Conservation (phyloP, 176 grass and related monocot species). For the Microstegium vimineum region DNA sequence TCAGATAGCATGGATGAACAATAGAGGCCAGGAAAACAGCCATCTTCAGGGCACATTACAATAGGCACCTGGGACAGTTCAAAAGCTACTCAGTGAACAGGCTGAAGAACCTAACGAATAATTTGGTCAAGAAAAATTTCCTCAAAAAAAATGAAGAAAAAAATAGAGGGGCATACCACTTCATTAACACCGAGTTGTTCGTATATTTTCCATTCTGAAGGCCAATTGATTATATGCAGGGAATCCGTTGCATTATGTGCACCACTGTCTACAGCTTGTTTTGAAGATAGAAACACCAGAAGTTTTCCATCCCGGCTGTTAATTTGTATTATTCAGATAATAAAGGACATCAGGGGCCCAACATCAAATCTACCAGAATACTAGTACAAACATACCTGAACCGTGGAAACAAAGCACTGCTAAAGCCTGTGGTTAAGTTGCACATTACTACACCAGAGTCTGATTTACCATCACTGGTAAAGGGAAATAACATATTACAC, state of each 20-base stretch:
- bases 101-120: neutral
- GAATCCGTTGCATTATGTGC: slow-evolving; percentile 64
- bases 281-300: slow-evolving; percentile 66
- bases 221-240: slow-evolving; percentile 53
- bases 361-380: neutral
- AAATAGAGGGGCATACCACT: slow-evolving; percentile 45
- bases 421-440: slow-evolving; percentile 49
- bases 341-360: neutral
- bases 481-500: slow-evolving; percentile 4
- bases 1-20: slow-evolving; percentile 55
- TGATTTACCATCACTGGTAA: slow-evolving; percentile 26
- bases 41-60: slow-evolving; percentile 69
- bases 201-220: slow-evolving; percentile 38
- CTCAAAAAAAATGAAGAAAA: neutral
- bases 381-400: slow-evolving; percentile 52
- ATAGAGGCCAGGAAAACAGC: slow-evolving; percentile 81
- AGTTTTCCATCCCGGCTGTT: slow-evolving; percentile 54
- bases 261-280: slow-evolving; percentile 59
- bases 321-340: slow-evolving; percentile 11
- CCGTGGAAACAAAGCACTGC: slow-evolving; percentile 61
- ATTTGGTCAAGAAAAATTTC: neutral
- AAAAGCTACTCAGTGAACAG: neutral
- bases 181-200: slow-evolving; percentile 27
- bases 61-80: slow-evolving; percentile 50
- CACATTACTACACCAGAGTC: neutral